A percentile compares a stretch with the other conserved stretches of the same genome.
phyloP scores from a whole-genome alignment of 139 green algal species.

The Edaphochlamys debaryana region DNA sequence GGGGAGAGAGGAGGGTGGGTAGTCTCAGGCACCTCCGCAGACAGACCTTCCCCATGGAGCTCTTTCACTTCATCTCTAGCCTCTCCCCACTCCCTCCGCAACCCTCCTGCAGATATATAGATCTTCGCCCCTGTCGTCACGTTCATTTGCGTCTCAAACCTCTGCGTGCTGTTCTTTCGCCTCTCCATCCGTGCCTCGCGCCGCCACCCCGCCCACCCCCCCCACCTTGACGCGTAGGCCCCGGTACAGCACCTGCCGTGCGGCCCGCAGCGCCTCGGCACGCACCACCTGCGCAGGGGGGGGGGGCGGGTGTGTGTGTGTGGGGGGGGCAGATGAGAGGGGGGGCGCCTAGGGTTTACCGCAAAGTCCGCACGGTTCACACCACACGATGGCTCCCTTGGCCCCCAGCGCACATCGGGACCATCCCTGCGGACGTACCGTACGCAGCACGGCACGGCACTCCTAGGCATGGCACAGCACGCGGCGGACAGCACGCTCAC shows the following conservation, averaged over 20 bases:
- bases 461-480: no score
- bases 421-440: background rate
- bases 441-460: no score
- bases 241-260: background rate
- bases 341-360: no score
- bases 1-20: background rate
- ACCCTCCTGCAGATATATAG: background rate
- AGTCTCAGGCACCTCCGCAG: background rate
- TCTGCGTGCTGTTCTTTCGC: no score
- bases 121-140: background rate
- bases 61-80: background rate
- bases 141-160: background rate
- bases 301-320: no score
- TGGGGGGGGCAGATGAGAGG: no score
- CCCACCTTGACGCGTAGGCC: constrained; percentile 10
- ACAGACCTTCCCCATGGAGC: no score
- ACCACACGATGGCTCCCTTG: background rate
- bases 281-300: background rate
- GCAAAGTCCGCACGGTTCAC: no score
- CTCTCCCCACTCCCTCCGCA: no score
- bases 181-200: background rate
- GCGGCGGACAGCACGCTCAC: no score
- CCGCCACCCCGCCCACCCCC: no score
- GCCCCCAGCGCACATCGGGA: background rate
- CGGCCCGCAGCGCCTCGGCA: background rate